phyloP scores from a whole-genome alignment of 2,329 filamentous ascomycete genomes.

The Aspergillus pseudotamarii region DNA sequence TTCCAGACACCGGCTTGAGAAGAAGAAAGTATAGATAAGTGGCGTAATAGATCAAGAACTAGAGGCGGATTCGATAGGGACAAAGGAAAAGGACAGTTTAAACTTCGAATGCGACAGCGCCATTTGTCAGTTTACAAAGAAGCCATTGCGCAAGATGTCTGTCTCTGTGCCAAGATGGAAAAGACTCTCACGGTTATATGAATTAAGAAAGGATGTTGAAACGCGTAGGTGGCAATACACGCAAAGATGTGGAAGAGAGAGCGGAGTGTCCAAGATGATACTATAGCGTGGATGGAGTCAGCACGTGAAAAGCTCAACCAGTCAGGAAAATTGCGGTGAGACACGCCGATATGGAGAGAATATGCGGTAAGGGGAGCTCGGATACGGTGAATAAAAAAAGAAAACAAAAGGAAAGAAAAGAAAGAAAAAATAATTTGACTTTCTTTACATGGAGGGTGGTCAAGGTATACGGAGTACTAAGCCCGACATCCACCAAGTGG shows the following conservation, averaged over 20 bases:
- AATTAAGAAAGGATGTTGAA: not conserved
- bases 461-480: not conserved
- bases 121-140: constrained; percentile 24
- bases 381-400: not conserved
- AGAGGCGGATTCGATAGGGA: constrained; percentile 11
- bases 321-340: constrained; percentile 13
- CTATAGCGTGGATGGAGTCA: constrained; percentile 7
- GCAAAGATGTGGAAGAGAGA: constrained; percentile 7
- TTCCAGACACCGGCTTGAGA: not conserved
- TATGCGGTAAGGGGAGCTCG: not conserved
- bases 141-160: constrained; percentile 5
- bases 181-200: not conserved
- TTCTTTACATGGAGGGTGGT: not conserved
- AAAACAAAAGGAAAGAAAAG: too few relatives aligned
- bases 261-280: not conserved
- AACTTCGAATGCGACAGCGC: constrained; percentile 17
- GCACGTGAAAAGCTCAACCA: constrained; percentile 13
- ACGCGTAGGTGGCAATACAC: not conserved
- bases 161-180: constrained; percentile 1
- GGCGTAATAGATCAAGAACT: constrained; percentile 5
- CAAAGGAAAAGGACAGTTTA: constrained; percentile 14
- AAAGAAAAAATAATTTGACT: not conserved
- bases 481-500: not conserved
- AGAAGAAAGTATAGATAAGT: constrained; percentile 1
- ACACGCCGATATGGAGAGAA: not conserved